A percentile compares a stretch with the other conserved stretches of the same genome.
phyloP scores from a whole-genome alignment of 2,329 filamentous ascomycete genomes.

The Xylaria sp. region DNA sequence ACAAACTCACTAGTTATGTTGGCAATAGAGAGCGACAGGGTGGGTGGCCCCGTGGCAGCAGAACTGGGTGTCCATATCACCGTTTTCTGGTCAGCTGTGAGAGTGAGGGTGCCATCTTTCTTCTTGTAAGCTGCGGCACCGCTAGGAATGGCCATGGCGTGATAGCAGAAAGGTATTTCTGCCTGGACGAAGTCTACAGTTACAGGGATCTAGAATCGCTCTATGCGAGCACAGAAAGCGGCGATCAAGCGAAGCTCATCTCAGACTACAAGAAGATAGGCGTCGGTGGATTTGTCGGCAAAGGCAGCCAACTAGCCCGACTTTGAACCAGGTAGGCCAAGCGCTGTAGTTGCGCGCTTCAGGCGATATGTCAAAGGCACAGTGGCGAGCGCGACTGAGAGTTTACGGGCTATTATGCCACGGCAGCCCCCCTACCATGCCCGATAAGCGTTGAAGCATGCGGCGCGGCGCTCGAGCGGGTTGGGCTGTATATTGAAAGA shows the following conservation, averaged over 20 bases:
- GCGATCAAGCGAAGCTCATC: not conserved
- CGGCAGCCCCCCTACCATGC: not conserved
- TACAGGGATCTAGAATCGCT: not conserved
- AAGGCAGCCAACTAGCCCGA: not conserved
- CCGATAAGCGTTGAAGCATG: no score
- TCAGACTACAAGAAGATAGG: not conserved
- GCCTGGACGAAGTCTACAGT: not conserved
- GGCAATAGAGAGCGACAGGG: conserved; percentile 71
- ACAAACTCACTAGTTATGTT: conserved; percentile 78
- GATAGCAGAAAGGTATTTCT: not conserved
- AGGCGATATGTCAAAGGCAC: not conserved
- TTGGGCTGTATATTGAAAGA: no score
- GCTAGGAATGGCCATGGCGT: conserved; percentile 62
- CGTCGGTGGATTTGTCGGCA: conserved; percentile 2
- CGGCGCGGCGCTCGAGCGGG: no score
- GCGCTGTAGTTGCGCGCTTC: not conserved
- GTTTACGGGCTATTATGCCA: not conserved
- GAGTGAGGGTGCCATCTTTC: conserved; percentile 83
- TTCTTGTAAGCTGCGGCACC: conserved; percentile 88
- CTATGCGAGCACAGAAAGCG: not conserved
- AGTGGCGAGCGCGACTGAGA: not conserved
- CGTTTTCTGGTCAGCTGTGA: conserved; percentile 74
- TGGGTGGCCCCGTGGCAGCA: conserved; percentile 63
- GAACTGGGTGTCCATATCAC: conserved; percentile 82
- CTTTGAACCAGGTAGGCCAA: not conserved